Evolutionary conservation across 192 early-diverging fungal genomes (phyloP).

Genomic region (Irineochytrium annulatum): DNA sequence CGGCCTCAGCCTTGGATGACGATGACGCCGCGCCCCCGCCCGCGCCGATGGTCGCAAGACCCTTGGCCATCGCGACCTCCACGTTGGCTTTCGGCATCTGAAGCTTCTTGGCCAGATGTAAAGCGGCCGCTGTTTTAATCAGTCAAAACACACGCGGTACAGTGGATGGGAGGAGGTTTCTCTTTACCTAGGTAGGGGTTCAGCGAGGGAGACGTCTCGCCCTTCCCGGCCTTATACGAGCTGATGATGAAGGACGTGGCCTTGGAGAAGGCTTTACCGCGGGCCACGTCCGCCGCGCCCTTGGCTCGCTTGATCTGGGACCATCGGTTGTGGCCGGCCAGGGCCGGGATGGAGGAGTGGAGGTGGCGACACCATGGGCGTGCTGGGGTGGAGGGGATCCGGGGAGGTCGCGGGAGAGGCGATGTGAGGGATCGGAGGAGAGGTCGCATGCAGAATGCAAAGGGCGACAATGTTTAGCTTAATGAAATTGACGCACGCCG

Average conservation of each 20-base stretch:
- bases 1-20: constrained; percentile 47
- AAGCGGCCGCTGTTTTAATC: constrained; percentile 30
- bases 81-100: constrained; percentile 72
- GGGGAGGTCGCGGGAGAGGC: too few species aligned
- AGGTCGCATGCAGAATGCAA: too few species aligned
- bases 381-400: too few species aligned
- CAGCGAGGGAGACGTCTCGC: constrained; percentile 49
- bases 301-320: constrained; percentile 19
- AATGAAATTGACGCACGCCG: too few species aligned
- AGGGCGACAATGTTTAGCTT: too few species aligned
- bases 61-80: constrained; percentile 67
- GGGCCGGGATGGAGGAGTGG: background rate
- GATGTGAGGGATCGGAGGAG: too few species aligned
- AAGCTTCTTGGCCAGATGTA: constrained; percentile 49
- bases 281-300: constrained; percentile 39
- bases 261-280: constrained; percentile 37
- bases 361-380: background rate
- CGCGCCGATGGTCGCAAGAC: constrained; percentile 8
- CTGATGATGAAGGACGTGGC: constrained; percentile 61
- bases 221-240: constrained; percentile 54
- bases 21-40: constrained; percentile 27
- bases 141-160: background rate
- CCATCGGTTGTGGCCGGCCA: constrained; percentile 12
- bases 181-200: constrained; percentile 65
- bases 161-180: constrained; percentile 9